These are phyloP conservation scores for Endogone sp. DNA, from an alignment of 192 early-diverging fungal genomes.

Conservation along the genomic window DNA sequence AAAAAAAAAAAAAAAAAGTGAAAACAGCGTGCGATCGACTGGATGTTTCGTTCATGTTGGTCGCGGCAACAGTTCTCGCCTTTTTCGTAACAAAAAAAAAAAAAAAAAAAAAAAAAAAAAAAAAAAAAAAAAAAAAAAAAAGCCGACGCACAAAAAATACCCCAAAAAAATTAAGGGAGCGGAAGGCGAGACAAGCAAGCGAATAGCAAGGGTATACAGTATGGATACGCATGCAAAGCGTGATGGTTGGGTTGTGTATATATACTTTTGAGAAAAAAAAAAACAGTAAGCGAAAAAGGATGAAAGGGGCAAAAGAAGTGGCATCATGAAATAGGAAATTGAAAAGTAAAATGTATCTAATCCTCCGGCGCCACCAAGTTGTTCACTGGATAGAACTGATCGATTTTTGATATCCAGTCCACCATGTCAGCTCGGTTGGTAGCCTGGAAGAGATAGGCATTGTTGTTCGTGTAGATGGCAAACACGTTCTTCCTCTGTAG, in stretches of 20 bases:
- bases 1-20: conserved; percentile 68
- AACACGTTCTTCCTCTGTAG: conserved; percentile 60
- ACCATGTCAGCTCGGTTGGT: conserved; percentile 56
- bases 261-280: background rate
- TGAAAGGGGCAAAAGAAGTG: background rate
- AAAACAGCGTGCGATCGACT: conserved; percentile 87
- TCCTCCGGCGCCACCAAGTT: conserved; percentile 3
- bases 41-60: conserved; percentile 93
- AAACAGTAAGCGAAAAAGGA: conserved; percentile 1
- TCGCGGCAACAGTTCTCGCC: conserved; percentile 88
- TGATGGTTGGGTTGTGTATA: background rate
- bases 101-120: too few species aligned
- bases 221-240: background rate
- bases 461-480: conserved; percentile 63
- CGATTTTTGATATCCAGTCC: conserved; percentile 55
- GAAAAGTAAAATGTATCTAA: background rate
- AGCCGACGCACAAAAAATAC: background rate
- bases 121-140: background rate
- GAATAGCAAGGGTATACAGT: background rate
- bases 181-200: too few species aligned
- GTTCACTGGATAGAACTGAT: conserved; percentile 31
- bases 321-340: background rate
- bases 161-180: background rate
- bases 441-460: conserved; percentile 64
- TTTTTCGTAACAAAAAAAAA: conserved; percentile 23